Base-by-base conservation (phyloP, 2,329 filamentous ascomycete species). In the Colletotrichum godetiae region DNA sequence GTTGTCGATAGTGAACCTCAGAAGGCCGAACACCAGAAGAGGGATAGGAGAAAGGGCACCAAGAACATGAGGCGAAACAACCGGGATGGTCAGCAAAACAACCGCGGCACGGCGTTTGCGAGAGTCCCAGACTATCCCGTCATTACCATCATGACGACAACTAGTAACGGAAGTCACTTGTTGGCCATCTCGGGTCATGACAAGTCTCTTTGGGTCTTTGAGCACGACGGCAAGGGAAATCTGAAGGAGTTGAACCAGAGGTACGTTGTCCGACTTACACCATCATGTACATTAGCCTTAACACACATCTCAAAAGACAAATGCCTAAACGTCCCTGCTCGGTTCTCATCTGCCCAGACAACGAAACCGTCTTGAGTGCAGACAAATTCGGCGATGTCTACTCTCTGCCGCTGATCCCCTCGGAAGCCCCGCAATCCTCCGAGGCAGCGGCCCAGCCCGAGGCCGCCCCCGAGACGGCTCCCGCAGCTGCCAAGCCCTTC, bases 381-480 rank as follows among this genome's bases (percentile, higher is more conserved):
- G 97, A 99, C 86, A 99, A 99, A 82, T 98, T 98, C 79, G 97
- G 97, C 76, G 97, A 99, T 81, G 96, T 98, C 74, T 98, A 98
- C 83, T 90, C 94, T 12, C 84, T 99, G 8, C 96, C 97, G 15
- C 86, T 98, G 3, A 81, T 95, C 57, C 79, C 79, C 68, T 67
- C 71, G 55, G 76, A 76, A 24, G 66, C 76, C 15, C 63, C 69
- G 55, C 65, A 66, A 63, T 52, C 13, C 68, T 33, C 75, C 22
- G 70, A 72, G 60, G 69, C 63, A 65, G 79, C 72, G 60, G 78
- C 76, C 46, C 78, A 76, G 42, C 67, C 75, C 4, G 35, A 68
- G 7, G 53, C 33, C 29, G 31, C 37, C 13, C 22, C 29, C 3
- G 71, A 67, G 52, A 24, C 61, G 22, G 70, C 68, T 24, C 75